Evolutionary conservation across 306 rosid species (phyloP).

Genomic region (Geum urbanum): DNA sequence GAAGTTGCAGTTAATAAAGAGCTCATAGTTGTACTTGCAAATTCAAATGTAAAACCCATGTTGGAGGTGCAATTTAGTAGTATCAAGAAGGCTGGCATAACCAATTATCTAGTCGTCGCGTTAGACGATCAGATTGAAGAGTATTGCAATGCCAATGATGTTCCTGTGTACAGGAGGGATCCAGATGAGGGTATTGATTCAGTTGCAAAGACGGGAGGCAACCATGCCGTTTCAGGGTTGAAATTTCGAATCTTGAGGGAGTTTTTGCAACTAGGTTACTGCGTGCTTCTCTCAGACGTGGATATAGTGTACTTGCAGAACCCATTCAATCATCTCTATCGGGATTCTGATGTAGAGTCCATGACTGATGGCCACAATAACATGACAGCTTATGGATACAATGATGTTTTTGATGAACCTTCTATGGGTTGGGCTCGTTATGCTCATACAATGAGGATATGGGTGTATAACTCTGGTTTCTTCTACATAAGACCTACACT

Average conservation of each 20-base stretch:
- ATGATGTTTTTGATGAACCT: constrained; percentile 86
- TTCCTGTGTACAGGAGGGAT: constrained; percentile 75
- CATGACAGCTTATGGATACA: constrained; percentile 75
- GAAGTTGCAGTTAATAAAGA: constrained; percentile 64
- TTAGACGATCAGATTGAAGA: constrained; percentile 60
- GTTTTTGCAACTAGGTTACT: constrained; percentile 76
- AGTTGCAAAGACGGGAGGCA: constrained; percentile 55
- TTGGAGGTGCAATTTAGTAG: constrained; percentile 65
- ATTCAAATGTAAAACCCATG: constrained; percentile 68
- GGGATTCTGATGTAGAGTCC: constrained; percentile 90
- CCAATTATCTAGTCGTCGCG: constrained; percentile 71
- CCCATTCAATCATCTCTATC: constrained; percentile 72
- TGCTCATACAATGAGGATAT: constrained; percentile 90
- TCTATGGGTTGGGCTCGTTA: constrained; percentile 91
- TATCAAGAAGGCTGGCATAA: constrained; percentile 68
- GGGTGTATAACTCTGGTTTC: constrained; percentile 95
- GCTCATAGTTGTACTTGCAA: constrained; percentile 66
- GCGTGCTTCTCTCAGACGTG: constrained; percentile 78
- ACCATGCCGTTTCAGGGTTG: constrained; percentile 80
- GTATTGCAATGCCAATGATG: constrained; percentile 61
- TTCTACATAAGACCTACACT: constrained; percentile 78
- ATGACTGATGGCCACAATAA: constrained; percentile 90
- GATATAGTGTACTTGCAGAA: constrained; percentile 85
- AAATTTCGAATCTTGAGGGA: constrained; percentile 80
- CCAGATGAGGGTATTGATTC: constrained; percentile 63